Evolutionary conservation across 176 grass and related monocot genomes (phyloP).

Genomic region (Otatea glauca): DNA sequence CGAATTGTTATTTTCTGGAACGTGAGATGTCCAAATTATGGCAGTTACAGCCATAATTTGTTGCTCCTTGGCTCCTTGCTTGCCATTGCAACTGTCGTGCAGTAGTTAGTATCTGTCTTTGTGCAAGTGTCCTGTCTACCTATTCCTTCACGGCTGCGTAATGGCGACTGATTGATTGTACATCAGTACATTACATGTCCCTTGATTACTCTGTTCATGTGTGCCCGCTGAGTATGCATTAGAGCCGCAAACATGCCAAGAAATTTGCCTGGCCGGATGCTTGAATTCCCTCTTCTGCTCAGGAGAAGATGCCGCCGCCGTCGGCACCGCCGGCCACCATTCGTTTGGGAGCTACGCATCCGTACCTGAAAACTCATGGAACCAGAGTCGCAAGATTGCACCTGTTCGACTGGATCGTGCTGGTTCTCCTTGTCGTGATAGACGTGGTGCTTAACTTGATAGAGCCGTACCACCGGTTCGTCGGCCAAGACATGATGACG

Average conservation of each 20-base stretch:
- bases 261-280: background rate
- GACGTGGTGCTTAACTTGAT: constrained; percentile 65
- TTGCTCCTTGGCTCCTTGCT: too few species aligned
- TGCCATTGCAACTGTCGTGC: background rate
- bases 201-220: background rate
- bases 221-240: background rate
- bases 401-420: constrained; percentile 65
- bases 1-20: background rate
- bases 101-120: background rate
- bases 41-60: constrained; percentile 1
- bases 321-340: background rate
- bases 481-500: constrained; percentile 63
- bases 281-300: background rate
- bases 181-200: too few species aligned
- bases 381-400: constrained; percentile 46
- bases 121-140: background rate
- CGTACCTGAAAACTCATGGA: constrained; percentile 49
- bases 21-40: background rate
- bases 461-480: constrained; percentile 80
- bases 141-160: background rate
- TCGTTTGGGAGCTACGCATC: constrained; percentile 19
- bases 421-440: constrained; percentile 46
- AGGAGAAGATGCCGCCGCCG: constrained; percentile 26
- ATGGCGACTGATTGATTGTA: background rate
- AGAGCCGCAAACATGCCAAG: too few species aligned